Evolutionary conservation across 306 rosid genomes (phyloP), one percentile per base, ranked within the genome.

Genomic region (Canavalia ensiformis): DNA sequence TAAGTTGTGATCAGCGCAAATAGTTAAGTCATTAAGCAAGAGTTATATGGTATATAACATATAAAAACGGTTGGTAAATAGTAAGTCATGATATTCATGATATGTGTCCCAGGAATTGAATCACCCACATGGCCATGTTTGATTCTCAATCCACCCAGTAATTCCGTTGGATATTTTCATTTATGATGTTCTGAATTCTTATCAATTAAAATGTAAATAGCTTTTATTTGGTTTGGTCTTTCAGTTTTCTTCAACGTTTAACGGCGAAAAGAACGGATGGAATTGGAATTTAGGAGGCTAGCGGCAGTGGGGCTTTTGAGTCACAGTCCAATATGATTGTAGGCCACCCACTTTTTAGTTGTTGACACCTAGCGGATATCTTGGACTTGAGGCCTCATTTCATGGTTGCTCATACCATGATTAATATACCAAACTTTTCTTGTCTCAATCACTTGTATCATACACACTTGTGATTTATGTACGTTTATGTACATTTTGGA

Each of bases 211-310:
- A 28, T 8, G 25, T 45, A 30, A 50, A 47, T 65, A 4, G 25
- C 37, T 13, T 62, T 2, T 8, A 6, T 33, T 29, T 45, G 31
- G 1, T 8, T 63, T 52, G 60, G 46, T n/a, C 8, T 7, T 74
- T 55, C 18, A 35, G 49, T 59, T 59, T 74, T 75, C 46, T 60
- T 55, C 45, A 82, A 80, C 81, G 82, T 78, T 84, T 90, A 84
- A 79, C 84, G 88, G 87, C 88, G 91, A 83, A 57, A 68, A 73
- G 29, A 31, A 50, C 45, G 88, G 85, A 70, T 58, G n/a, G 62
- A 55, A 60, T 41, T 77, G 87, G 76, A 72, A 65, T 34, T 83
- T 74, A 6, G 60, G 51, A 57, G 74, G 62, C 74, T 74, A 70
- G 60, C 78, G 42, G 65, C 78, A 44, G 59, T 68, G 89, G 84